Evolutionary conservation across 371 early-diverging fungal species (phyloP).

Genomic region (Lichtheimia hyalospora): DNA sequence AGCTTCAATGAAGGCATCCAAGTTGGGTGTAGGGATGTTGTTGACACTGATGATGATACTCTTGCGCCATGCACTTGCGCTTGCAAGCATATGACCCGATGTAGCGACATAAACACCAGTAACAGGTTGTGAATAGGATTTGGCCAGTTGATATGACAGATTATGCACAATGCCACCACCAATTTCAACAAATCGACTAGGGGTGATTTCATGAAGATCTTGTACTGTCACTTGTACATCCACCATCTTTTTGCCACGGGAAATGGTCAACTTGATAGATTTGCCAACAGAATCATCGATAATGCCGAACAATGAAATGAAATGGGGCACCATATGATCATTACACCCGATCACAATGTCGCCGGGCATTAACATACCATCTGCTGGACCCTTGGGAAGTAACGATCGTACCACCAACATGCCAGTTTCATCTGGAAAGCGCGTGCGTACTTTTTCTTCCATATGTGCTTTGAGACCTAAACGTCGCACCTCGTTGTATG

Average conservation of each 20-base stretch:
- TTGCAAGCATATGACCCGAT: conserved; percentile 68
- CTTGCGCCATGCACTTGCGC: conserved; percentile 65
- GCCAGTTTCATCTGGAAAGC: conserved; percentile 70
- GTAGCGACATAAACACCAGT: conserved; percentile 83
- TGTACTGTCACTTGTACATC: conserved; percentile 59
- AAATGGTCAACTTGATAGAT: conserved; percentile 57
- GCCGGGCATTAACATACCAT: conserved; percentile 64
- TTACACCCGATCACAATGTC: conserved; percentile 72
- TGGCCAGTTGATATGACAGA: conserved; percentile 83
- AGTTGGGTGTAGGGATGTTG: conserved; percentile 70
- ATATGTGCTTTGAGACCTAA: conserved; percentile 60
- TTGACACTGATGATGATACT: conserved; percentile 71
- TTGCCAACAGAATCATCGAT: conserved; percentile 72
- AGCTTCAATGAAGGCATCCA: conserved; percentile 76
- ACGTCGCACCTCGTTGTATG: conserved; percentile 62
- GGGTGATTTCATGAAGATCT: conserved; percentile 79
- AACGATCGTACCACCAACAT: conserved; percentile 73
- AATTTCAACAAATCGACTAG: conserved; percentile 72
- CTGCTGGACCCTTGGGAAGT: conserved; percentile 74
- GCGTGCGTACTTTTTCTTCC: conserved; percentile 62
- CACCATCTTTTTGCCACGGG: conserved; percentile 66
- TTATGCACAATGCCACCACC: conserved; percentile 86
- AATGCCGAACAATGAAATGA: conserved; percentile 64
- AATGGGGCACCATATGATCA: conserved; percentile 62
- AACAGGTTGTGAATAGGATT: conserved; percentile 70